Base-by-base conservation (phyloP, 768 basidiomycete species). In the Sutorius australiensis region DNA sequence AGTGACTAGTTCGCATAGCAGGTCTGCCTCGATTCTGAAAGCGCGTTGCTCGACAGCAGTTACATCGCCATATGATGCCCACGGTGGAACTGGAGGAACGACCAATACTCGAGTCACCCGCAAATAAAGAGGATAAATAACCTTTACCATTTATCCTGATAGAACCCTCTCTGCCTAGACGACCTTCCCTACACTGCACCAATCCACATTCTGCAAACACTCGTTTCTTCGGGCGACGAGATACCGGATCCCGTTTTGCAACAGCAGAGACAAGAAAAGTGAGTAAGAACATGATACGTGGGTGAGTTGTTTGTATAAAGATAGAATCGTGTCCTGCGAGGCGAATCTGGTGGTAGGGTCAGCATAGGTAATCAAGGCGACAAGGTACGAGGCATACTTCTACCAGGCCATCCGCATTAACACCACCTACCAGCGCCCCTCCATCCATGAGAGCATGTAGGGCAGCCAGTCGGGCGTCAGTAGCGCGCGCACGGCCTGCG, bases 181-280 rank as follows among this genome's bases (percentile, higher is more conserved):
- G 61, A 80, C 83, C 50, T 73, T 75, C 49, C 77, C 53, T 78
- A 72, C 19, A 78, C 67, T 19, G 72, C 28, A 49, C 65, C 7
- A 87, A 46, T 0, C 87, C 89, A 55, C 87, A 87, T 6, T 67
- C 66, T 0, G 86, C 82, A 69, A 89, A 92, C 0, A 87, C 71
- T 43, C 80, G 83, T 53, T 84, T 77, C 71, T 85, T 87, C 4
- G 89, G 89, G 48, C 81, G 84, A 24, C 86, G 76, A 37, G 88
- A 90, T 0, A 86, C 80, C 0, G 84, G 78, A 61, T 92, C 88
- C 13, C 86, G 80, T 60, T 89, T 88, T 0, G 85, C 79, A 1
- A 80, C 72, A 5, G 79, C 77, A 58, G 82, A 86, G 37, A 89
- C 71, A 5, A 90, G 78, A 64, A 85, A 90, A 0, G 81, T 83